phyloP scores from a whole-genome alignment of 2,329 filamentous ascomycete genomes.

The Cladophialophora bantiana region DNA sequence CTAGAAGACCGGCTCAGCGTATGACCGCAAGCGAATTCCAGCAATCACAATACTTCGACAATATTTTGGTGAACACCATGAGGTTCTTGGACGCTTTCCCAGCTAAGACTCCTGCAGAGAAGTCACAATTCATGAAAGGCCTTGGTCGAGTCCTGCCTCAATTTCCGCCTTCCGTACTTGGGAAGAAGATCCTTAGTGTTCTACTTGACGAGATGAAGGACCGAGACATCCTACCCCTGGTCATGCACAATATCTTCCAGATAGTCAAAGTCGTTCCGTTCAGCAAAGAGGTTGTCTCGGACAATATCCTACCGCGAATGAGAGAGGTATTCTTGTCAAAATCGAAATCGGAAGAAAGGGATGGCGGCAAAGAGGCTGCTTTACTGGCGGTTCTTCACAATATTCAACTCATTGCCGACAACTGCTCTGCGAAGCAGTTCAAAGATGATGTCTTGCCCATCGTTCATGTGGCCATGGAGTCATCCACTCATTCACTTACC shows the following conservation, averaged over 20 bases:
- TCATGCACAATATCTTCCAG: constrained; percentile 90
- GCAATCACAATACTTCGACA: constrained; percentile 94
- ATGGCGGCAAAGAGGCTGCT: constrained; percentile 83
- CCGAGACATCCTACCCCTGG: constrained; percentile 79
- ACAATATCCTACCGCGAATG: constrained; percentile 83
- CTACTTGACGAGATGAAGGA: constrained; percentile 94
- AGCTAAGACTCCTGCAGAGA: constrained; percentile 89
- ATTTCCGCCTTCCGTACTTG: constrained; percentile 91
- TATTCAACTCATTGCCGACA: constrained; percentile 75
- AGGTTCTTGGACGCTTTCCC: constrained; percentile 91
- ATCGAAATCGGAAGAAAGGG: constrained; percentile 69
- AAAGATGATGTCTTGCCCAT: constrained; percentile 94
- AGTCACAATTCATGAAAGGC: constrained; percentile 88
- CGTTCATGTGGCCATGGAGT: constrained; percentile 82
- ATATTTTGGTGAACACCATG: constrained; percentile 93
- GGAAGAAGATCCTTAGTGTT: constrained; percentile 90
- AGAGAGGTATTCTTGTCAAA: constrained; percentile 79
- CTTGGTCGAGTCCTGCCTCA: constrained; percentile 85
- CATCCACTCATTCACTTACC: constrained; percentile 84
- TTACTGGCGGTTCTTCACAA: constrained; percentile 91
- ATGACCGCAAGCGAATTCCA: constrained; percentile 92
- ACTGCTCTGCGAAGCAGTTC: constrained; percentile 89
- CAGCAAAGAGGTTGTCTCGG: constrained; percentile 78
- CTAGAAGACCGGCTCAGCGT: constrained; percentile 82
- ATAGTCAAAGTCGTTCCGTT: constrained; percentile 81